Evolutionary conservation across 2,329 filamentous ascomycete species (phyloP), one percentile per base, ranked within the genome.

Genomic region (Daldinia sp.): DNA sequence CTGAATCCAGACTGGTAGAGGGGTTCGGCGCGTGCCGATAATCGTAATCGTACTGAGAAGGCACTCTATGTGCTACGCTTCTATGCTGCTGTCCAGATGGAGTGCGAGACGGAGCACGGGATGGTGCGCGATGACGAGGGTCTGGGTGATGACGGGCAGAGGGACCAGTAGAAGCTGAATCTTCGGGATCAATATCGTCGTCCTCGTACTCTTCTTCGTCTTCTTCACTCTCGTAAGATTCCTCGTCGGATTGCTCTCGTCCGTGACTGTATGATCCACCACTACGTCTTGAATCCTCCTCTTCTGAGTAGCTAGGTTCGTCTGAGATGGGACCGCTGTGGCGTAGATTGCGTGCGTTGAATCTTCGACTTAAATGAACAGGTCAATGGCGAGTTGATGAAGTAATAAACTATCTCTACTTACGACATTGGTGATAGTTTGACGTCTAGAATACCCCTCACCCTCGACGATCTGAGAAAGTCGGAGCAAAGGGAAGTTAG

Each of bases 1-100:
- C 84, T 39, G 86, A 86, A 78, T 92, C 90, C 82, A 87, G 84
- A 78, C 86, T 92, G 82, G 88, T 87, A 62, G 88, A 83, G 71
- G 85, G 83, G 70, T 73, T 71, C 67, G 75, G 72, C 71, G 70
- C 62, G 28, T 62, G 72, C 73, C 72, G 71, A 68, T 66, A 71
- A 51, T 69, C 69, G 72, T 74, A 73, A n/a, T 68, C 68, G 70
- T 73, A 72, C n/a, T 66, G 70, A 59, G 76, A 71, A 12, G 67
- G 37, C n/a, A 73, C 65, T 59, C 75, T 72, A 12, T 73, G 73
- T 30, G 75, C 42, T 42, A 79, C 55, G 28, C 41, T 76, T 64
- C 77, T 78, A 74, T 81, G 81, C 61, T 78, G 77, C 23, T 56
- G 53, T 26, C 53, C 53, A 41, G 53, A 56, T 20, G 53, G 37